phyloP scores from a whole-genome alignment of 441 rosid genomes.

The Dalechampia spathulata region DNA sequence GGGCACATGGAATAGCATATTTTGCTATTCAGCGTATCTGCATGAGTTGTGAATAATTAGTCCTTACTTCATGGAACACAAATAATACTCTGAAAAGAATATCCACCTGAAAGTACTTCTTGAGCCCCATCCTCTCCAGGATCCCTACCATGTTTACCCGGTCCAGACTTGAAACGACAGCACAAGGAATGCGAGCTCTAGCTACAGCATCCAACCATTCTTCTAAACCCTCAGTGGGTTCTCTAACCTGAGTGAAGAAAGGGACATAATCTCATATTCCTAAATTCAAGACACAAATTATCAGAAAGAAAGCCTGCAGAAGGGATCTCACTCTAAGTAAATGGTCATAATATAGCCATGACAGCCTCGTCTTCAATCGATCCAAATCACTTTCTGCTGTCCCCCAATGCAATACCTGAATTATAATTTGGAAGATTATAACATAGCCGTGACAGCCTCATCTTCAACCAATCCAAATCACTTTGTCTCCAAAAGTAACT shows the following conservation, averaged over 20 bases:
- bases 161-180: conserved; percentile 86
- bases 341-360: conserved; percentile 56
- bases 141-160: conserved; percentile 67
- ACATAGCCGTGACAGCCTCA: conserved; percentile 60
- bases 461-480: conserved; percentile 53
- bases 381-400: conserved; percentile 38
- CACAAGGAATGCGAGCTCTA: conserved; percentile 83
- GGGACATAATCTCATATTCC: background rate
- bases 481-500: conserved; percentile 33
- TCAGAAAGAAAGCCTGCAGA: conserved; percentile 8
- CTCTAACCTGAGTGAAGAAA: conserved; percentile 41
- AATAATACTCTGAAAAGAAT: background rate
- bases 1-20: background rate
- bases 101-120: conserved; percentile 78
- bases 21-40: background rate
- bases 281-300: conserved; percentile 9
- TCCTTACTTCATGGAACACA: conserved; percentile 4
- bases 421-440: too few relatives aligned
- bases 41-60: background rate
- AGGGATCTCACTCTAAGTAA: conserved; percentile 47
- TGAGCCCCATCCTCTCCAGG: conserved; percentile 63
- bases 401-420: conserved; percentile 21
- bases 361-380: conserved; percentile 55
- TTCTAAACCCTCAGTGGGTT: conserved; percentile 66
- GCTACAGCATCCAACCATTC: conserved; percentile 86